Evolutionary conservation across 2,329 filamentous ascomycete genomes (phyloP).

Genomic region (Diaporthe sp.): DNA sequence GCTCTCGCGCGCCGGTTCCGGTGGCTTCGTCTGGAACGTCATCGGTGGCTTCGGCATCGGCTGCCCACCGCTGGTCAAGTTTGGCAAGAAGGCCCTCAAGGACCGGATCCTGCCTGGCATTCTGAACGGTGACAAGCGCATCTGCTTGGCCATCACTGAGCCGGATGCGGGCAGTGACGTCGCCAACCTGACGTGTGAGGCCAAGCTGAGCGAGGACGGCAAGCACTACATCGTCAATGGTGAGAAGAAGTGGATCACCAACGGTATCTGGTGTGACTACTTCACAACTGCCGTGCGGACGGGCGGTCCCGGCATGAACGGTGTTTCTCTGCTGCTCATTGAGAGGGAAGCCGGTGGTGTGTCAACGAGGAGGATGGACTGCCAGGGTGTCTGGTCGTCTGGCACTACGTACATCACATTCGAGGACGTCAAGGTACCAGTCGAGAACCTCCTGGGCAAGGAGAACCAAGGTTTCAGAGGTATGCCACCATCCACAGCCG

Average conservation of each 20-base stretch:
- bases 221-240: conserved; percentile 99
- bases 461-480: conserved; percentile 97
- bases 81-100: conserved; percentile 86
- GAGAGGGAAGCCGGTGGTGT: conserved; percentile 89
- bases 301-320: conserved; percentile 90
- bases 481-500: conserved; percentile 47
- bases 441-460: conserved; percentile 98
- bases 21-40: conserved; percentile 96
- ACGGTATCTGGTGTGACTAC: conserved; percentile 96
- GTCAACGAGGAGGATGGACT: conserved; percentile 95
- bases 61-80: conserved; percentile 90
- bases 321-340: conserved; percentile 90
- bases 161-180: conserved; percentile 96
- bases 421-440: conserved; percentile 98
- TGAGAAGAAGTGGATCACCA: conserved; percentile 99
- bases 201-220: conserved; percentile 92
- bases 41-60: conserved; percentile 98
- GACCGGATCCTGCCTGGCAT: conserved; percentile 92
- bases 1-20: conserved; percentile 87
- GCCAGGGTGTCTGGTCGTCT: conserved; percentile 95
- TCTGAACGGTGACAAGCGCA: conserved; percentile 92
- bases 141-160: conserved; percentile 97
- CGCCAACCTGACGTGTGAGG: conserved; percentile 94
- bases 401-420: conserved; percentile 98
- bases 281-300: conserved; percentile 98